These are phyloP conservation scores for Flammula alnicola DNA, from an alignment of 1,284 basidiomycete genomes.

Conservation along the genomic window DNA sequence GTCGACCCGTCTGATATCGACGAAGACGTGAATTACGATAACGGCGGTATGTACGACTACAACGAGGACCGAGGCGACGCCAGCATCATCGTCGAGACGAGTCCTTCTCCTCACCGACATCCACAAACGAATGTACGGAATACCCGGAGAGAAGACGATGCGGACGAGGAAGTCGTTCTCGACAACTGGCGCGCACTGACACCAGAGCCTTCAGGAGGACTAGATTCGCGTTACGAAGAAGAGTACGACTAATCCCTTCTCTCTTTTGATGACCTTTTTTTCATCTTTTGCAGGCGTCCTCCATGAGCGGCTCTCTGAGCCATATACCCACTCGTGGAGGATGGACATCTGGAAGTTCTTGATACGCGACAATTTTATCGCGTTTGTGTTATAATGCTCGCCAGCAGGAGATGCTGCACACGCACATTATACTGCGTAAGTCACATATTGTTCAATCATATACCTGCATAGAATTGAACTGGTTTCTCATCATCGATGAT, in stretches of 20 bases:
- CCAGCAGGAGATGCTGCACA: too few relatives aligned
- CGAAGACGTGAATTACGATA: too few relatives aligned
- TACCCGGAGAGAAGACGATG: not conserved
- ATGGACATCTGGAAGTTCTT: too few relatives aligned
- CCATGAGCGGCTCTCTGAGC: slow-evolving; percentile 23
- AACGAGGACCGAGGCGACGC: not conserved
- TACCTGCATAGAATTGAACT: slow-evolving; percentile 18
- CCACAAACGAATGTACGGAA: not conserved
- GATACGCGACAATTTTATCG: too few relatives aligned
- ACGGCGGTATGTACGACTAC: slow-evolving; percentile 13
- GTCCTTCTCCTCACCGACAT: too few relatives aligned
- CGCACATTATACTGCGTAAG: slow-evolving; percentile 18
- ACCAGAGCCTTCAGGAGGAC: slow-evolving; percentile 26
- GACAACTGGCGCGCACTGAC: slow-evolving; percentile 40
- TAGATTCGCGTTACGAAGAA: slow-evolving; percentile 35
- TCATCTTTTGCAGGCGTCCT: slow-evolving; percentile 25
- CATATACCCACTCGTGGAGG: too few relatives aligned
- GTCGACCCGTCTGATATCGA: slow-evolving; percentile 14
- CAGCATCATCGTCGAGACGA: not conserved
- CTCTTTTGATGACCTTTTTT: slow-evolving; percentile 13
- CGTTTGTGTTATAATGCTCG: too few relatives aligned
- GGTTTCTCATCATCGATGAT: slow-evolving; percentile 3
- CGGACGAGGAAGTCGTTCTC: slow-evolving; percentile 28
- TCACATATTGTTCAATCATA: slow-evolving; percentile 13
- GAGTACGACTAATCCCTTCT: slow-evolving; percentile 37